A percentile compares a stretch with the other conserved stretches of the same genome.
Conservation (phyloP, 495 filamentous ascomycete genomes). For the Poronia punctata region DNA sequence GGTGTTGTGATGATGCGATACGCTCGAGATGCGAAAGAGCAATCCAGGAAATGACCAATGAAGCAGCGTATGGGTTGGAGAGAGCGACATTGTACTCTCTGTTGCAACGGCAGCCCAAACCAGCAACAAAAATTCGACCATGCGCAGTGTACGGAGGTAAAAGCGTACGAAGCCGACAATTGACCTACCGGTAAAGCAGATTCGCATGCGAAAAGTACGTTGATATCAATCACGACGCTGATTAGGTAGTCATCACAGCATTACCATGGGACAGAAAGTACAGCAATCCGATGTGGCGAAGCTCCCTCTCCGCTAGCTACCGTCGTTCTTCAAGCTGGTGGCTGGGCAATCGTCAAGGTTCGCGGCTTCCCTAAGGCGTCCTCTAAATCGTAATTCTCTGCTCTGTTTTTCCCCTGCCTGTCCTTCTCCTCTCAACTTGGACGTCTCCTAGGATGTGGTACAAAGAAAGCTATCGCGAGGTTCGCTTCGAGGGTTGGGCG, state of each 20-base stretch:
- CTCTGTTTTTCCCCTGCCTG: not conserved
- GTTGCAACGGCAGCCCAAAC: too few species aligned
- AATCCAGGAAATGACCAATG: too few species aligned
- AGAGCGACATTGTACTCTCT: too few species aligned
- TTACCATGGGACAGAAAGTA: too few species aligned
- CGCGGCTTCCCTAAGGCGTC: not conserved
- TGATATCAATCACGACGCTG: constrained; percentile 1
- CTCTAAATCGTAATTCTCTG: not conserved
- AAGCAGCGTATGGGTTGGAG: too few species aligned
- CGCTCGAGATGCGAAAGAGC: too few species aligned
- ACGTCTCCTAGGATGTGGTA: not conserved
- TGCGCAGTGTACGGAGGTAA: too few species aligned
- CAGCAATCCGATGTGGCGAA: not conserved
- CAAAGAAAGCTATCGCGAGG: constrained; percentile 4
- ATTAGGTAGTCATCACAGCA: constrained; percentile 5
- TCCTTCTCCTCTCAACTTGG: not conserved
- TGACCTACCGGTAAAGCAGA: constrained; percentile 4
- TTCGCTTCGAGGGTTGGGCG: constrained; percentile 2
- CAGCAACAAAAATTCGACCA: too few species aligned
- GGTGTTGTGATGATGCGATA: too few species aligned
- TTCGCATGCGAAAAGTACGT: constrained; percentile 4
- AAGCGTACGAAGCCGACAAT: not conserved
- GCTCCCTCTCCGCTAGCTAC: too few species aligned
- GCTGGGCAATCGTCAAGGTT: too few species aligned
- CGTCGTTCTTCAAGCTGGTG: constrained; percentile 1